Conservation (phyloP, 371 early-diverging fungal genomes). For the Lichtheimia corymbifera region DNA sequence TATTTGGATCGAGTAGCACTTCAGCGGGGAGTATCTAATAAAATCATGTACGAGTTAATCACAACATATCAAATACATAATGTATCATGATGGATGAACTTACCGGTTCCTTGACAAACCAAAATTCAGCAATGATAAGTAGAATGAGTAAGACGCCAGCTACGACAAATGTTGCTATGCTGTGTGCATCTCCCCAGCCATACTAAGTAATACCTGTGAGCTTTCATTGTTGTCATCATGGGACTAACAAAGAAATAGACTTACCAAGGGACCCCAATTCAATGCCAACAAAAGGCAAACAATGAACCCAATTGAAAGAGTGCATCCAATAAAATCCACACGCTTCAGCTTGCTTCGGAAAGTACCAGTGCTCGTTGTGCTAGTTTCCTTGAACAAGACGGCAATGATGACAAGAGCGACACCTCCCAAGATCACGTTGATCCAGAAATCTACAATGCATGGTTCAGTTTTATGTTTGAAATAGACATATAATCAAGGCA, state of each 20-base stretch:
- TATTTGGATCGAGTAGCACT: slow-evolving; percentile 8
- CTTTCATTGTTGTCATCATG: not conserved
- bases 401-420: slow-evolving; percentile 52
- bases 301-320: slow-evolving; percentile 14
- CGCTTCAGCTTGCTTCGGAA: slow-evolving; percentile 54
- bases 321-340: slow-evolving; percentile 53
- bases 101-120: slow-evolving; percentile 22
- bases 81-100: not conserved
- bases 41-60: not conserved
- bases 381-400: slow-evolving; percentile 41
- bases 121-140: slow-evolving; percentile 17
- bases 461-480: not conserved
- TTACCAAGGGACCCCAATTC: slow-evolving; percentile 44
- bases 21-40: slow-evolving; percentile 15
- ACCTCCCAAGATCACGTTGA: slow-evolving; percentile 73
- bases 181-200: slow-evolving; percentile 15
- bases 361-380: slow-evolving; percentile 35
- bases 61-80: not conserved
- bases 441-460: slow-evolving; percentile 51
- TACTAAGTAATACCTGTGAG: not conserved
- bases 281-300: slow-evolving; percentile 50
- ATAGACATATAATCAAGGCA: not conserved
- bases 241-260: not conserved
- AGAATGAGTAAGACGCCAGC: slow-evolving; percentile 15
- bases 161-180: slow-evolving; percentile 19